Conservation (phyloP, 2,329 filamentous ascomycete genomes). For the Fusarium subglutinans region DNA sequence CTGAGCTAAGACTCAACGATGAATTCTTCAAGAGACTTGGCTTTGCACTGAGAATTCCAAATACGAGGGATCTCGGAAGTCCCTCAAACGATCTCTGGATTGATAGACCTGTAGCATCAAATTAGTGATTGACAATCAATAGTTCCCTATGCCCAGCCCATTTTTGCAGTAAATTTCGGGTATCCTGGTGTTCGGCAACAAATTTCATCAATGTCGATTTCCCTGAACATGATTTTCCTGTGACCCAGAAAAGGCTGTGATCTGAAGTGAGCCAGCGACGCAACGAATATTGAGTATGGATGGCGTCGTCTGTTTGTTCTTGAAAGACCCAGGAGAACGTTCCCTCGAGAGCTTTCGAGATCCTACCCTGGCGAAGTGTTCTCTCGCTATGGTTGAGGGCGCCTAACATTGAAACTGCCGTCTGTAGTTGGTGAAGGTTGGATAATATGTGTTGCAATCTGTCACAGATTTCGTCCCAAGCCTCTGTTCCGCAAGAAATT, state of each 20-base stretch:
- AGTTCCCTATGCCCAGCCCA: background rate
- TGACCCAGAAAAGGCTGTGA: constrained; percentile 6
- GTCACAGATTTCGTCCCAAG: background rate
- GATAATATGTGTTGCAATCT: background rate
- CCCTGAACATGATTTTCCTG: constrained; percentile 6
- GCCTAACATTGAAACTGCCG: background rate
- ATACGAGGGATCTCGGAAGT: constrained; percentile 9
- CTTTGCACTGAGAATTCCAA: constrained; percentile 11
- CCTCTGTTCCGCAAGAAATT: background rate
- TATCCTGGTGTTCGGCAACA: background rate
- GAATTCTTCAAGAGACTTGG: background rate
- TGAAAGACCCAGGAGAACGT: background rate
- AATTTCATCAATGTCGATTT: constrained; percentile 25
- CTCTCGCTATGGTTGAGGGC: background rate
- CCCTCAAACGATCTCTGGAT: constrained; percentile 11
- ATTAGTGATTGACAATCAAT: background rate
- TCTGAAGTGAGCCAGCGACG: background rate
- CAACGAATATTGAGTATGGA: background rate
- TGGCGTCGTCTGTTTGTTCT: background rate
- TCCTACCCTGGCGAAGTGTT: background rate
- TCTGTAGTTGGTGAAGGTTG: background rate
- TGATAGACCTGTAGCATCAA: background rate
- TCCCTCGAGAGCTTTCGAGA: background rate
- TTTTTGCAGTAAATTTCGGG: background rate
- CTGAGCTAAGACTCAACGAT: background rate